These are phyloP conservation scores for Sporothrix mexicana DNA, from an alignment of 2,329 filamentous ascomycete genomes.

Conservation along the genomic window DNA sequence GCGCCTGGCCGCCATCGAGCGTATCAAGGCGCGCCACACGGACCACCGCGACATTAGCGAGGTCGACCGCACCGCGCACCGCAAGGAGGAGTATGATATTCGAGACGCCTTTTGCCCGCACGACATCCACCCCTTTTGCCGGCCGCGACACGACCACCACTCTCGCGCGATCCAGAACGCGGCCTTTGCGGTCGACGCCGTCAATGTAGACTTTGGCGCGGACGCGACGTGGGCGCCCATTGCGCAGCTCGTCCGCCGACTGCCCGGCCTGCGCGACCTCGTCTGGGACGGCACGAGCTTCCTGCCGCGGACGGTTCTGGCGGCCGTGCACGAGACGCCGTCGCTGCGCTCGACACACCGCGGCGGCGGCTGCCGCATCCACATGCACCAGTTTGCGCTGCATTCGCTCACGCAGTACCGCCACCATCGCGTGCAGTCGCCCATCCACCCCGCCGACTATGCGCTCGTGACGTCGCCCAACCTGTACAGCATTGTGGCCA, in stretches of 20 bases:
- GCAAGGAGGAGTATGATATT: neutral
- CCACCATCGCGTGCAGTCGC: neutral
- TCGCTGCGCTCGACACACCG: neutral
- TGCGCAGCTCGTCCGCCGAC: neutral
- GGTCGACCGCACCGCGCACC: neutral
- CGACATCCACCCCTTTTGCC: neutral
- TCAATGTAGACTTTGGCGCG: neutral
- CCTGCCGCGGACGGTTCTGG: neutral
- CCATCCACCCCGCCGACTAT: neutral
- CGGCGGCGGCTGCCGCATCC: neutral
- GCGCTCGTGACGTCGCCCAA: neutral
- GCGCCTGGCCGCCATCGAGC: neutral
- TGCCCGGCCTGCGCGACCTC: neutral
- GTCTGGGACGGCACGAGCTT: constrained; percentile 7
- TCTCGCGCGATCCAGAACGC: neutral
- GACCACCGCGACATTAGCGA: neutral
- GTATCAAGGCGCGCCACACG: neutral
- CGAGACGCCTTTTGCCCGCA: neutral
- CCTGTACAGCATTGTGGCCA: neutral
- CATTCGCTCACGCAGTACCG: neutral
- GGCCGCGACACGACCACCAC: neutral
- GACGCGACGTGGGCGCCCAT: neutral
- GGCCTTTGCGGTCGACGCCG: neutral
- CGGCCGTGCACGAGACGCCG: neutral
- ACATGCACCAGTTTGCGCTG: neutral